Base-by-base conservation (phyloP, 2,329 filamentous ascomycete genomes). In the Cadophora sp. region DNA sequence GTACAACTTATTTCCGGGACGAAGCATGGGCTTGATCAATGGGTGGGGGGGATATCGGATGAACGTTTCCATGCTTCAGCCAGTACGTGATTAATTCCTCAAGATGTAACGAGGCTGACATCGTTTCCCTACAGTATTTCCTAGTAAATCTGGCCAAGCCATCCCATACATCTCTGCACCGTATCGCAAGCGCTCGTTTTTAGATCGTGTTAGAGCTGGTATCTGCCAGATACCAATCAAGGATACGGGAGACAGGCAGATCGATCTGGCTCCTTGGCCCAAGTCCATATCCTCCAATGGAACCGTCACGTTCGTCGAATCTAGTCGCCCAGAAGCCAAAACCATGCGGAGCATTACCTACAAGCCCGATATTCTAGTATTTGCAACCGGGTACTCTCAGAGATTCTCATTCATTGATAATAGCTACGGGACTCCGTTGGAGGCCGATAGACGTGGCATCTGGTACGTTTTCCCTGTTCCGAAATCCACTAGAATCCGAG, bases 341-440 rank as follows among this genome's bases (percentile, higher is more conserved):
- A 62, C 36, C 5, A 76, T 79, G 62, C 73, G 71, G 45, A 58
- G 69, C 1, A 70, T 72, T 27, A 39, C 36, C 0, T 72, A 80
- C 18, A 78, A 77, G 51, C 79, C 83, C 0, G 82, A 84, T 65
- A 72, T 85, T 0, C 71, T 84, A 3, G 73, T 85, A 8, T 79
- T 83, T 59, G 81, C 81, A 2, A 85, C 83, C 0, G 83, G 83
- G 0, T 85, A 84, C 70, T 74, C 73, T 0, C 78, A 80, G 33
- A 73, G 74, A 1, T 83, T 84, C 51, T 73, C 72, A 0, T 84
- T 84, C 69, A 73, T 84, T 16, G 71, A 75, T 14, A 67, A 70
- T 0, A 72, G 71, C 0, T 83, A 82, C 60, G 81, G 84, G 0
- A 78, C 76, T 5, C 81, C 84, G 5, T 76, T 81, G 59, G 81